phyloP scores from a whole-genome alignment of 1,284 basidiomycete species.

The Trametes pubescens region DNA sequence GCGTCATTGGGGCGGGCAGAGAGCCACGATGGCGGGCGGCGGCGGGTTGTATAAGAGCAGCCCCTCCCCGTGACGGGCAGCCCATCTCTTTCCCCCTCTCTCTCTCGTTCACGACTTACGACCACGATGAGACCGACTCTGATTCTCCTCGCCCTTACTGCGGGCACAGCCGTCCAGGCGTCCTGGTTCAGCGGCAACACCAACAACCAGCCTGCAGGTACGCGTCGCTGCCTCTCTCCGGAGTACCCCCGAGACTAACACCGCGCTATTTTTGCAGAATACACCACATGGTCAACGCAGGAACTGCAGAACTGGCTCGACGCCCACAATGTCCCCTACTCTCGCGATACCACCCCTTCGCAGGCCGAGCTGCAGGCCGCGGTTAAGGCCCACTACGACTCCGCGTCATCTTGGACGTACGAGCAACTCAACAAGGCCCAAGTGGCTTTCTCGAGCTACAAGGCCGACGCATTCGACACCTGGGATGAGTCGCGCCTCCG shows the following conservation, averaged over 20 bases:
- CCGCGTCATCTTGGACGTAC: conserved; percentile 67
- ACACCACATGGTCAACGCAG: conserved; percentile 38
- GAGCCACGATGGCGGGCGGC: conserved; percentile 16
- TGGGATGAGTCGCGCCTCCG: conserved; percentile 88
- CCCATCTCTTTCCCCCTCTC: conserved; percentile 21
- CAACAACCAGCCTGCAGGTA: conserved; percentile 30
- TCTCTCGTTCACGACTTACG: conserved; percentile 24
- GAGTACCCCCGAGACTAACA: background rate
- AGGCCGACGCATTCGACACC: conserved; percentile 64
- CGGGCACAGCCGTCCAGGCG: conserved; percentile 51
- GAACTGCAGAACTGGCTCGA: conserved; percentile 77
- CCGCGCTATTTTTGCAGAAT: conserved; percentile 21
- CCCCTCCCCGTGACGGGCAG: background rate
- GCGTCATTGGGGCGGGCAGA: conserved; percentile 27
- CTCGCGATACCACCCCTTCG: conserved; percentile 54
- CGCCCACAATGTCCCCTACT: conserved; percentile 63
- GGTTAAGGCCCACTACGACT: conserved; percentile 36
- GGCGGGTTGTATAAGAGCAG: conserved; percentile 17
- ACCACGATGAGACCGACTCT: conserved; percentile 52
- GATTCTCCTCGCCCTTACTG: conserved; percentile 46
- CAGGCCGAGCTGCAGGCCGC: conserved; percentile 35
- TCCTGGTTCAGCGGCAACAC: conserved; percentile 61
- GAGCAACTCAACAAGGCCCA: conserved; percentile 75
- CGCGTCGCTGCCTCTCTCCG: conserved; percentile 13
- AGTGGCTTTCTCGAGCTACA: conserved; percentile 41